A percentile compares a stretch with the other conserved stretches of the same genome.
These are phyloP conservation scores for Byssoonygena ceratinophila DNA, from an alignment of 2,329 filamentous ascomycete genomes.

Conservation along the genomic window DNA sequence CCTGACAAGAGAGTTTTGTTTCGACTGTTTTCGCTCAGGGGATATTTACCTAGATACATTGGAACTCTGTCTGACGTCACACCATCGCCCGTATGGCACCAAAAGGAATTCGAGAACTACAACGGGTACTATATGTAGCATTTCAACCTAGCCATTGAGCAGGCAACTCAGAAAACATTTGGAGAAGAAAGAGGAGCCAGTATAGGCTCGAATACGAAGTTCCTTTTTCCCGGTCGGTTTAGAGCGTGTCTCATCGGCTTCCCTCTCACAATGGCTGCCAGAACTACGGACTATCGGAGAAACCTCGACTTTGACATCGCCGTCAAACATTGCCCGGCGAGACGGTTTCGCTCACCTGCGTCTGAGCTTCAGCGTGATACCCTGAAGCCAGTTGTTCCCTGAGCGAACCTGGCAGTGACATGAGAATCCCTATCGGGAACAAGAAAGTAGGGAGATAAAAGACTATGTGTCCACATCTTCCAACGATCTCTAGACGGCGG, in stretches of 20 bases:
- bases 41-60: too few species aligned
- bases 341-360: slow-evolving; percentile 6
- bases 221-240: neutral
- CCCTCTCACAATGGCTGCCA: neutral
- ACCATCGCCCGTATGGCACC: too few species aligned
- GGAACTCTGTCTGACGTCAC: too few species aligned
- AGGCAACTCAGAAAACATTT: too few species aligned
- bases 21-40: too few species aligned
- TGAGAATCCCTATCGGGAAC: neutral
- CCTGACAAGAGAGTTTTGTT: too few species aligned
- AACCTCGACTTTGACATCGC: slow-evolving; percentile 2
- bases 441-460: neutral
- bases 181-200: too few species aligned
- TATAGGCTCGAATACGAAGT: neutral
- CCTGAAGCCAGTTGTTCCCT: neutral
- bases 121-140: too few species aligned
- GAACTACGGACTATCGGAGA: neutral
- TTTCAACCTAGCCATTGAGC: too few species aligned
- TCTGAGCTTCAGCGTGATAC: neutral
- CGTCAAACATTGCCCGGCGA: neutral
- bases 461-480: neutral
- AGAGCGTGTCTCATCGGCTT: neutral
- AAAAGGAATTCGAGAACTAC: too few species aligned
- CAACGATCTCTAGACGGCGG: neutral
- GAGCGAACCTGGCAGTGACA: slow-evolving; percentile 2